Percentiles rank a stretch among this genome's conserved stretches.
Conservation (phyloP, 1,284 basidiomycete species). For the Pascua sp. region DNA sequence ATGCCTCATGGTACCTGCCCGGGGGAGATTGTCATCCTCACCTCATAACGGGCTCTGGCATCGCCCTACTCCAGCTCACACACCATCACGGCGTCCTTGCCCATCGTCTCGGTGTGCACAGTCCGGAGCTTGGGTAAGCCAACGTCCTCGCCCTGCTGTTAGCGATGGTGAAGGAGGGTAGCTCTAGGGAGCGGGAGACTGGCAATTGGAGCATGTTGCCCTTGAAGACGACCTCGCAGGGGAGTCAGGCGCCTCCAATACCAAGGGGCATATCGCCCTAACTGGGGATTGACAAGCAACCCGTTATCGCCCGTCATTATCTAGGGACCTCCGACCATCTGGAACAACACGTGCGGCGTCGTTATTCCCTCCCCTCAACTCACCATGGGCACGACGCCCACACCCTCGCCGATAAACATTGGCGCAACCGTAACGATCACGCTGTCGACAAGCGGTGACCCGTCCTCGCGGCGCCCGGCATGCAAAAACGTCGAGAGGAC, state of each 20-base stretch:
- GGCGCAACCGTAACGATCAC: slow-evolving; percentile 82
- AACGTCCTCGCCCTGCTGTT: slow-evolving; percentile 25
- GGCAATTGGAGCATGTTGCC: no score
- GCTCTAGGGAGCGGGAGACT: no score
- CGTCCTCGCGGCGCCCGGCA: slow-evolving; percentile 31
- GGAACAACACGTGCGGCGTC: no score
- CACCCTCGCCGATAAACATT: slow-evolving; percentile 68
- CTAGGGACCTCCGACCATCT: no score
- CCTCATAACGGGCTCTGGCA: no score
- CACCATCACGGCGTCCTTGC: slow-evolving; percentile 48
- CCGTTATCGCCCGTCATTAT: no score
- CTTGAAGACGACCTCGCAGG: no score
- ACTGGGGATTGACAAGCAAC: no score
- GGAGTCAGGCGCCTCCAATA: no score
- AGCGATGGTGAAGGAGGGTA: neutral
- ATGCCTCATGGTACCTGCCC: no score
- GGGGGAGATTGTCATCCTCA: no score
- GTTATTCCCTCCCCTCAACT: slow-evolving; percentile 2
- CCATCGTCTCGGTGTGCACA: slow-evolving; percentile 43
- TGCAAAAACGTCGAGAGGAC: slow-evolving; percentile 75
- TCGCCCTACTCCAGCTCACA: slow-evolving; percentile 6
- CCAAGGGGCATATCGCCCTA: no score
- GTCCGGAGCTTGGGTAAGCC: slow-evolving; percentile 33
- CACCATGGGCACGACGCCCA: slow-evolving; percentile 52
- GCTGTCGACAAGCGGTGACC: slow-evolving; percentile 59